These are phyloP conservation scores for Gaultheria prostrata DNA, from an alignment of 148 eudicot species.

Conservation along the genomic window DNA sequence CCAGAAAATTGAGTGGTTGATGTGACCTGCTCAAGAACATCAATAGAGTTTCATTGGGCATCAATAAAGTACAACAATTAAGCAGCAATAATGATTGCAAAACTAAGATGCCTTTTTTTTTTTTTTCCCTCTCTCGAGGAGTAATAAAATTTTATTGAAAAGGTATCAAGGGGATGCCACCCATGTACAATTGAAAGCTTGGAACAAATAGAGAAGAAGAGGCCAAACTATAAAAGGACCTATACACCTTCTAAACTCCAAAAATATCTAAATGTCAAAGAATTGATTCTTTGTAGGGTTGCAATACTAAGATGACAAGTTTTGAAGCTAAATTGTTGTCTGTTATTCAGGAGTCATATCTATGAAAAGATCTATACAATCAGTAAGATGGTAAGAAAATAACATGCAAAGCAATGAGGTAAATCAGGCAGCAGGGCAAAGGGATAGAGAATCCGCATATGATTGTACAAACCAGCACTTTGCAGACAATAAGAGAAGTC, in stretches of 20 bases:
- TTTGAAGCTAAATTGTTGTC: slow-evolving; percentile 78
- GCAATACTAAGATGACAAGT: neutral
- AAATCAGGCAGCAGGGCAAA: neutral
- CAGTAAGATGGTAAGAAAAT: neutral
- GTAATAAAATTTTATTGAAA: no score
- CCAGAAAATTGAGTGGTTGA: slow-evolving; percentile 12
- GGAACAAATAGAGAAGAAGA: no score
- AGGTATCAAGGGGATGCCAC: no score
- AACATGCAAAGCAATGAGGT: neutral
- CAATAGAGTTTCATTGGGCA: neutral
- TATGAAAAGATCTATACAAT: neutral
- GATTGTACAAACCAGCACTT: neutral
- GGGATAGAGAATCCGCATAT: neutral
- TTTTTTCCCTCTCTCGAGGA: no score
- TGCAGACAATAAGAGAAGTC: neutral
- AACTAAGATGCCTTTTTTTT: no score
- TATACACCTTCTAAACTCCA: no score
- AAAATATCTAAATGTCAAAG: no score
- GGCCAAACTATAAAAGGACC: no score
- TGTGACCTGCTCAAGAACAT: neutral
- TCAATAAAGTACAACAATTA: neutral
- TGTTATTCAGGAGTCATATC: neutral
- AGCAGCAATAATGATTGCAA: neutral
- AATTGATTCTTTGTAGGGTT: no score
- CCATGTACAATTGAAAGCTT: no score